Evolutionary conservation across 129 eudicot genomes (phyloP).

Genomic region (sunflower (Helianthus annuus)): DNA sequence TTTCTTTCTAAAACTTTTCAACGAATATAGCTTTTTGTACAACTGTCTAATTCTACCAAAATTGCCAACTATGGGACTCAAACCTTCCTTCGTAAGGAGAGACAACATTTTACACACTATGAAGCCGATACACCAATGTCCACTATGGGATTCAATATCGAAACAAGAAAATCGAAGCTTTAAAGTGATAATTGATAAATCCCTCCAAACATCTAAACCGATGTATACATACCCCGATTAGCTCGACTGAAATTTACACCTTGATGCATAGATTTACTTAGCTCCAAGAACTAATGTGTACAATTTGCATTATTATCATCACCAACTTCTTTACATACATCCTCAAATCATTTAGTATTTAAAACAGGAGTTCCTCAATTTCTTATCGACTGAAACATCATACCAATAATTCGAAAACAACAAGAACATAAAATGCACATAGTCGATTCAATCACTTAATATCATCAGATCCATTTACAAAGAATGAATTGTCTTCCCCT

Average conservation of each 20-base stretch:
- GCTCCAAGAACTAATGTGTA: not conserved
- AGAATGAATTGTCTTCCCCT: conserved; percentile 77
- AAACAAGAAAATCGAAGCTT: too few species aligned
- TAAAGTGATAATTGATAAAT: too few species aligned
- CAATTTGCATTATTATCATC: conserved; percentile 15
- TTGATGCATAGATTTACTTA: not conserved
- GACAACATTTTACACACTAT: too few species aligned
- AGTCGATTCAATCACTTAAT: conserved; percentile 17
- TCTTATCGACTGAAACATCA: not conserved
- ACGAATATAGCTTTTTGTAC: too few species aligned
- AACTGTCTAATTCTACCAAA: too few species aligned
- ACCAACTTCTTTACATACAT: not conserved
- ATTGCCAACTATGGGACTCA: too few species aligned
- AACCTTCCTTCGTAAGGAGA: too few species aligned
- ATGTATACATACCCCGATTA: not conserved
- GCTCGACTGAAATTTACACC: not conserved
- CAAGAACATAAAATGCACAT: conserved; percentile 1
- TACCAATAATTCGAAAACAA: not conserved
- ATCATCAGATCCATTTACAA: conserved; percentile 31
- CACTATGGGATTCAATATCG: too few species aligned
- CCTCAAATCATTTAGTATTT: not conserved
- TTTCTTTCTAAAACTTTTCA: too few species aligned
- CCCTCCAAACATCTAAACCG: not conserved
- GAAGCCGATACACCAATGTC: too few species aligned
- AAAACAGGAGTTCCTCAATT: not conserved